Evolutionary conservation across 139 green algal genomes (phyloP).

Genomic region (Coccomyxa sp.): DNA sequence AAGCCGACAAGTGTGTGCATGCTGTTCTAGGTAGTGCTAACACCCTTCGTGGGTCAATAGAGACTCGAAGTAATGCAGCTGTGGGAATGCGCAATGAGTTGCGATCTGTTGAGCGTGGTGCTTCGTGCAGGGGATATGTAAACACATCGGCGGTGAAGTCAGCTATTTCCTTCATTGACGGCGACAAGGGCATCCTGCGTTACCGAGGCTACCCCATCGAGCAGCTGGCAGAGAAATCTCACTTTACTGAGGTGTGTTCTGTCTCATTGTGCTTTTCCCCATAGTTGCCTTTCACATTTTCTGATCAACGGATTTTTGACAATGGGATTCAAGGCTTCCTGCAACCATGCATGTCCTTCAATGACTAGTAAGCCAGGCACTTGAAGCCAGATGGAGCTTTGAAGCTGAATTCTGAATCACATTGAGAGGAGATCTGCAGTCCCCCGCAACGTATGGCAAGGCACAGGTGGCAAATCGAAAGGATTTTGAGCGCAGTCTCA

Average conservation of each 20-base stretch:
- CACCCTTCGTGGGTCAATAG: conserved; percentile 38
- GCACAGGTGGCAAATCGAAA: too few species aligned
- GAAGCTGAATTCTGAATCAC: too few species aligned
- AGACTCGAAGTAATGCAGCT: too few species aligned
- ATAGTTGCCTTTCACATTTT: not conserved
- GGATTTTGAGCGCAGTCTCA: too few species aligned
- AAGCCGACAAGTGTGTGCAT: too few species aligned
- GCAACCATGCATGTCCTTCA: not conserved
- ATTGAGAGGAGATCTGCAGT: too few species aligned
- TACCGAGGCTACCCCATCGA: conserved; percentile 97
- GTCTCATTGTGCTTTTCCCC: not conserved
- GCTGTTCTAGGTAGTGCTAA: too few species aligned
- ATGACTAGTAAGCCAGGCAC: not conserved
- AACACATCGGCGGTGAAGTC: conserved; percentile 90
- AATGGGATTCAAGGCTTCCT: not conserved
- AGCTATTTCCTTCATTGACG: conserved; percentile 94
- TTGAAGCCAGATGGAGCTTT: too few species aligned
- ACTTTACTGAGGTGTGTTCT: conserved; percentile 71
- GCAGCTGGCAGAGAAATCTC: conserved; percentile 82
- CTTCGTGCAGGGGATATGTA: conserved; percentile 61
- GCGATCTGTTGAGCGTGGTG: too few species aligned
- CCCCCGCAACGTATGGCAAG: too few species aligned
- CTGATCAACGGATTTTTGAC: too few species aligned
- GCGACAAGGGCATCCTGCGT: conserved; percentile 89
- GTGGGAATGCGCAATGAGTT: too few species aligned